These are phyloP conservation scores for Periconia macrospinosa DNA, from an alignment of 2,329 filamentous ascomycete genomes.

Conservation along the genomic window DNA sequence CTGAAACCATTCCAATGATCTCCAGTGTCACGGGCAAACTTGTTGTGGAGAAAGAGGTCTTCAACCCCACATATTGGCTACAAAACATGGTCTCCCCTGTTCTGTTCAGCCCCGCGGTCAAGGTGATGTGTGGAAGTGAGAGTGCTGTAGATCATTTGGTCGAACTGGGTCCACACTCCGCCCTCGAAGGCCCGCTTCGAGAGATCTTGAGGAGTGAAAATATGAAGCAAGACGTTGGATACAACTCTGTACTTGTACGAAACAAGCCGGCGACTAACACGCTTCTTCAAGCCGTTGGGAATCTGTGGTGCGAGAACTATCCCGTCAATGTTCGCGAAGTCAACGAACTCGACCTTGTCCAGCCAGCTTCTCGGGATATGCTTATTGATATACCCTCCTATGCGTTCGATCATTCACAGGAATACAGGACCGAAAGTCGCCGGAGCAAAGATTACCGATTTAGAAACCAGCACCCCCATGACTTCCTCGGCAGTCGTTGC, in stretches of 20 bases:
- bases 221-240: background rate
- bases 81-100: slow-evolving; percentile 15
- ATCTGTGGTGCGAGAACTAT: background rate
- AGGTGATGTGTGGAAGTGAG: background rate
- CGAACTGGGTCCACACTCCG: slow-evolving; percentile 14
- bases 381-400: background rate
- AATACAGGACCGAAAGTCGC: background rate
- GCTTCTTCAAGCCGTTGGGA: background rate
- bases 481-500: background rate
- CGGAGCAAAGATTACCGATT: background rate
- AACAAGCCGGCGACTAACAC: background rate
- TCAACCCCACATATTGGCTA: slow-evolving; percentile 9
- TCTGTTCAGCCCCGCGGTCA: slow-evolving; percentile 4
- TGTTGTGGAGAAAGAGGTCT: background rate
- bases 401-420: background rate
- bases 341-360: background rate
- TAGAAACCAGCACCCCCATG: background rate
- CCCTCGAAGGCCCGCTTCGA: slow-evolving; percentile 2
- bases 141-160: background rate
- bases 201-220: background rate
- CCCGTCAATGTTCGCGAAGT: background rate
- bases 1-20: slow-evolving; percentile 28
- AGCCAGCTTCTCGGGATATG: background rate
- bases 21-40: slow-evolving; percentile 16
- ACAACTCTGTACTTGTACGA: background rate